These are phyloP conservation scores for Ruellia speciosa DNA, from an alignment of 305 asterid genomes.

Conservation along the genomic window DNA sequence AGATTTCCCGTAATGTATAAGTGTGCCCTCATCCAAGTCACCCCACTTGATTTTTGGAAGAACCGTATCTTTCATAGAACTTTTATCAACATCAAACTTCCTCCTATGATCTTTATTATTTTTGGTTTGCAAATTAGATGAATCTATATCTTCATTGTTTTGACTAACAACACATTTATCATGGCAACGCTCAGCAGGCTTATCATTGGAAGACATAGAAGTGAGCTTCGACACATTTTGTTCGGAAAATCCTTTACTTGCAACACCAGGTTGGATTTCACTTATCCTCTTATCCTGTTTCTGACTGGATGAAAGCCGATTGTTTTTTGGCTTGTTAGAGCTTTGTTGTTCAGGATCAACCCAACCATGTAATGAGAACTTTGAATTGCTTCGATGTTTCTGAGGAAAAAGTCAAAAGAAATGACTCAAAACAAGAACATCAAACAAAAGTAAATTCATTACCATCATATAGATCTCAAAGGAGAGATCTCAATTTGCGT, in stretches of 20 bases:
- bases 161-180: constrained; percentile 49
- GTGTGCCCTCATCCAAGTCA: constrained; percentile 77
- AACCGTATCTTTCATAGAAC: constrained; percentile 27
- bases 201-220: constrained; percentile 33
- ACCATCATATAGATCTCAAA: constrained; percentile 12
- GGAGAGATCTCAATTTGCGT: constrained; percentile 1
- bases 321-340: constrained; percentile 26
- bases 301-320: constrained; percentile 25
- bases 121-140: constrained; percentile 25
- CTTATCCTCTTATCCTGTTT: constrained; percentile 27
- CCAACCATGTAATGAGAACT: constrained; percentile 58
- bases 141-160: constrained; percentile 31
- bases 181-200: constrained; percentile 28
- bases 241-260: constrained; percentile 28
- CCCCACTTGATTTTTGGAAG: constrained; percentile 87
- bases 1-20: constrained; percentile 46
- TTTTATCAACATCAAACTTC: constrained; percentile 30
- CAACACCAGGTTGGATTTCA: constrained; percentile 29
- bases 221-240: constrained; percentile 22
- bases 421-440: constrained; percentile 20
- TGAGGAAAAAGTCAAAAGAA: constrained; percentile 31
- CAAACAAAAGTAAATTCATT: constrained; percentile 14
- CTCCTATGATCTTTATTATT: constrained; percentile 23
- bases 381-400: constrained; percentile 83
- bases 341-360: constrained; percentile 51